phyloP scores from a whole-genome alignment of 108 stramenopile species.

The Stephanodiscus triporus region DNA sequence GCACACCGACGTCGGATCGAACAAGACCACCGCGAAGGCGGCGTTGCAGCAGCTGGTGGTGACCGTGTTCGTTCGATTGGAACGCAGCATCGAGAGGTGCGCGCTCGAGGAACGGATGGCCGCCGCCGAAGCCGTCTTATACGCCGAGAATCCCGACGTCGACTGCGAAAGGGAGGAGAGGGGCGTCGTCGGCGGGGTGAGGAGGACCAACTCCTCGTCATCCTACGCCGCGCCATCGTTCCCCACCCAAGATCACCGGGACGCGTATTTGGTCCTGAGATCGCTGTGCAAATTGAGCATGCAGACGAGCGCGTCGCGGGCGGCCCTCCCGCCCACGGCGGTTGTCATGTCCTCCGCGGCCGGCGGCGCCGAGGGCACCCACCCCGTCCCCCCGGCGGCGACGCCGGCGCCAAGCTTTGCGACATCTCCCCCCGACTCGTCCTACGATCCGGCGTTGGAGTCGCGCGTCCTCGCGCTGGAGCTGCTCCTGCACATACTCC shows the following conservation, averaged over 20 bases:
- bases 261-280: conserved; percentile 95
- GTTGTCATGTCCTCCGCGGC: conserved; percentile 12
- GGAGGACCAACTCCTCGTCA: not conserved
- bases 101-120: conserved; percentile 25
- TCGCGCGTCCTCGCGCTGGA: conserved; percentile 94
- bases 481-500: conserved; percentile 89
- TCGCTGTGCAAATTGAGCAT: conserved; percentile 95
- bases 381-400: not conserved
- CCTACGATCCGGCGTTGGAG: conserved; percentile 76
- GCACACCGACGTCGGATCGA: conserved; percentile 78
- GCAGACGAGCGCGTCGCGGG: conserved; percentile 50
- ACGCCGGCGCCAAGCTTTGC: conserved; percentile 1
- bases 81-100: conserved; percentile 28
- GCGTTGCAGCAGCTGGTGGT: conserved; percentile 92
- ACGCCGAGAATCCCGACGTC: not conserved
- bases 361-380: not conserved
- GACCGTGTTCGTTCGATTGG: conserved; percentile 91
- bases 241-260: conserved; percentile 87
- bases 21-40: conserved; percentile 95
- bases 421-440: conserved; percentile 1
- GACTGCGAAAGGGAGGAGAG: conserved; percentile 3
- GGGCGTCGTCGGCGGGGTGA: conserved; percentile 1
- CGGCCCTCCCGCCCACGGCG: not conserved
- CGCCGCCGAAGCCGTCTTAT: not conserved
- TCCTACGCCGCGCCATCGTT: conserved; percentile 50